Base-by-base conservation (phyloP, 345 rosid species). In the Eucalyptus curtisii region DNA sequence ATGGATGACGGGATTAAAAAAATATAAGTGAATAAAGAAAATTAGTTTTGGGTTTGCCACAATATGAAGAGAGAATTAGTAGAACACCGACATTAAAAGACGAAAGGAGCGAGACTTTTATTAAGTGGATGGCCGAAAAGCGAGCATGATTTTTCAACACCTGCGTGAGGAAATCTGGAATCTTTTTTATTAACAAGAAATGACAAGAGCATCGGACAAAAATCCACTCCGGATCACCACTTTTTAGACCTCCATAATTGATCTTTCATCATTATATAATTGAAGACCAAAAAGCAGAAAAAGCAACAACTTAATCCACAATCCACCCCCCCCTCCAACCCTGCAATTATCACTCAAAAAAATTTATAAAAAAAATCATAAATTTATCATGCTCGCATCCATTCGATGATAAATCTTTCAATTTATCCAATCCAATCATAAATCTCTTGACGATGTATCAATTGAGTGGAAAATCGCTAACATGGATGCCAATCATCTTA, bases 401-500 rank as follows among this genome's bases (percentile, higher is more conserved):
- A 2, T 52, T 3, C 2, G 3, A 52, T 20, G 20, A 52, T 25
- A 55, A 9, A 55, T 24, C 6, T 55, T 24, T 55, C 3, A 10
- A 55, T 10, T 24, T 22, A 25, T 7, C 30, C 0, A 24, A 55
- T 55, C 4, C 1, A 24, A 55, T 55, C 9, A 55, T 55, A 55
- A 55, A 55, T 55, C 5, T 55, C 12, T 24, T 2, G 0, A 55
- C 3, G 10, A 55, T 24, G 0, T 24, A 55, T 22, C 30, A 4
- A 55, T 55, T 9, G 6, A 55, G 13, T 55, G 0, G 1, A 22
- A 55, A 55, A 24, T 22, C 1, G 0, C 1, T 10, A 24, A 24
- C 0, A 1, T 55, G 1, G 1, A 55, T 24, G 9, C 4, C 9
- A 8, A 1, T 52, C 1, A 1, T 52, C 4, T 0, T 17, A 52